Percentiles rank a stretch among this genome's conserved stretches.
Conservation (phyloP, 495 filamentous ascomycete species). For the Penicillium maclennaniae region DNA sequence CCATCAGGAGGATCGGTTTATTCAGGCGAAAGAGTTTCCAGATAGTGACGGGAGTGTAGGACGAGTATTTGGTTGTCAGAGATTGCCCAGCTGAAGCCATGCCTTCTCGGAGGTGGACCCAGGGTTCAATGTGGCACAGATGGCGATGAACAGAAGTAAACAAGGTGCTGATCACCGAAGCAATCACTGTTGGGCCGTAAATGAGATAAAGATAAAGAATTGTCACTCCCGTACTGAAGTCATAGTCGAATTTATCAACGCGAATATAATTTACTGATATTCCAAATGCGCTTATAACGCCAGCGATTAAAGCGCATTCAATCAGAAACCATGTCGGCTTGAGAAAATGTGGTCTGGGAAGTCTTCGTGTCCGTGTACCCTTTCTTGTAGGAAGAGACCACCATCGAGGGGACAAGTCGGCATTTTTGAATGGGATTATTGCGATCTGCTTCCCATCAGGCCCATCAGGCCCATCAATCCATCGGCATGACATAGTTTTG, state of each 20-base stretch:
- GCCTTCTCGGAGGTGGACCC: constrained; percentile 17
- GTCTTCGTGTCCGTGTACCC: no score
- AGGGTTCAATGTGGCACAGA: constrained; percentile 21
- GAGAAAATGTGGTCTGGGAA: constrained; percentile 29
- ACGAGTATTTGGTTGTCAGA: constrained; percentile 16
- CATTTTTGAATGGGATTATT: constrained; percentile 4
- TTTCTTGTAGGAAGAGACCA: no score
- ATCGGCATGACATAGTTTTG: constrained; percentile 15
- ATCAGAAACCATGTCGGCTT: constrained; percentile 15
- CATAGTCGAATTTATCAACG: constrained; percentile 9
- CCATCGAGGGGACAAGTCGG: not conserved
- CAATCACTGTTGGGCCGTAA: constrained; percentile 21
- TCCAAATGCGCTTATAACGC: constrained; percentile 11
- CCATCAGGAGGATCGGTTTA: constrained; percentile 1
- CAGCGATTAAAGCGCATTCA: constrained; percentile 17
- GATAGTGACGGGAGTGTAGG: constrained; percentile 9
- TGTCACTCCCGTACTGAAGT: constrained; percentile 2
- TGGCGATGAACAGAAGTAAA: constrained; percentile 22
- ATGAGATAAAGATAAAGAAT: constrained; percentile 11
- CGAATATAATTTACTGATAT: constrained; percentile 8
- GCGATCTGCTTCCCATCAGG: constrained; percentile 7
- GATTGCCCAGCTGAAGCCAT: constrained; percentile 5
- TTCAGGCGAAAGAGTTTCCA: constrained; percentile 2
- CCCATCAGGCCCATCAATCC: constrained; percentile 4
- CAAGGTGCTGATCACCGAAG: constrained; percentile 22